These are phyloP conservation scores for Ephemerocybe angulata DNA, from an alignment of 768 basidiomycete genomes.

Conservation along the genomic window DNA sequence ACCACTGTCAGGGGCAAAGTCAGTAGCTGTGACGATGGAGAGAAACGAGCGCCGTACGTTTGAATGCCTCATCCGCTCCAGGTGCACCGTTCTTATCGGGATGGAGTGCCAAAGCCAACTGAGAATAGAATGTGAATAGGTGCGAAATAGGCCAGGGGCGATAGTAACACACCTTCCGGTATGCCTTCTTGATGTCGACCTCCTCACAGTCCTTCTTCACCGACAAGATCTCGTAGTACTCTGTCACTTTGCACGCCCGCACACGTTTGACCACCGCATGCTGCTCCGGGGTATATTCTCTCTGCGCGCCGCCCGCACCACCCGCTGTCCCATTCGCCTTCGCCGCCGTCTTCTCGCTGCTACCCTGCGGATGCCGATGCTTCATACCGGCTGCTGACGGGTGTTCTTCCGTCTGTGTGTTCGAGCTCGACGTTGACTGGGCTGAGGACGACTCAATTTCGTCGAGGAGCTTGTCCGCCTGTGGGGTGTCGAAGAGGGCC, in stretches of 20 bases:
- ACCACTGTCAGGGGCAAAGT: constrained; percentile 63
- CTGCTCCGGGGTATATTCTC: constrained; percentile 87
- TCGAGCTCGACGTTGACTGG: constrained; percentile 40
- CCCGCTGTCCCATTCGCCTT: constrained; percentile 48
- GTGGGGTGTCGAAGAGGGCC: constrained; percentile 72
- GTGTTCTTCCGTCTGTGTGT: constrained; percentile 56
- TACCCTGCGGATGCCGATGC: constrained; percentile 44
- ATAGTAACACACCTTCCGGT: constrained; percentile 71
- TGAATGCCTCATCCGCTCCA: constrained; percentile 98
- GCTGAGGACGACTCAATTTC: constrained; percentile 52
- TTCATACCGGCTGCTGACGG: constrained; percentile 71
- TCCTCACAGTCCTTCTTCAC: constrained; percentile 81
- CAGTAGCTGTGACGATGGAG: not conserved
- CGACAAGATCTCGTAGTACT: constrained; percentile 90
- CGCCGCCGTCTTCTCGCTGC: constrained; percentile 24
- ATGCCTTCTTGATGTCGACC: constrained; percentile 87
- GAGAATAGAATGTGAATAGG: constrained; percentile 1
- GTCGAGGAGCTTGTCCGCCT: constrained; percentile 65
- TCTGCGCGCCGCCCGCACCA: constrained; percentile 67
- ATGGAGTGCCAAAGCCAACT: constrained; percentile 87
- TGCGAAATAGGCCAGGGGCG: not conserved
- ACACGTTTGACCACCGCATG: constrained; percentile 80
- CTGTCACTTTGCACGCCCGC: constrained; percentile 77
- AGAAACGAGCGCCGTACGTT: constrained; percentile 54
- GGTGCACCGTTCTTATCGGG: constrained; percentile 96